Evolutionary conservation across 2,329 filamentous ascomycete genomes (phyloP).

Genomic region (Claviceps quebecensis): DNA sequence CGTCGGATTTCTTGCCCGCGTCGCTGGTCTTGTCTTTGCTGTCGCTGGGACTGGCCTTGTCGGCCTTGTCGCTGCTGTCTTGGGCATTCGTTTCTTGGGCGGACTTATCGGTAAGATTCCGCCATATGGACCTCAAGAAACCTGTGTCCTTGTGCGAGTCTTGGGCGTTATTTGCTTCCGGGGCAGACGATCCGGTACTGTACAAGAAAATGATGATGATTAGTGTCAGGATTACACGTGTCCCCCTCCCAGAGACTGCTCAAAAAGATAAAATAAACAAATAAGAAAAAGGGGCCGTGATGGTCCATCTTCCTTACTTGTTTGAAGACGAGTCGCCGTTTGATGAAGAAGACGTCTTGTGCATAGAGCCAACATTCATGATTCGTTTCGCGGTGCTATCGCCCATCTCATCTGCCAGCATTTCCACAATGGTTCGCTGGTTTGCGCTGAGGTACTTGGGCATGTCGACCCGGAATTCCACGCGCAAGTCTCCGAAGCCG

Average conservation of each 20-base stretch:
- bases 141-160: conserved; percentile 63
- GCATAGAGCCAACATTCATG: conserved; percentile 55
- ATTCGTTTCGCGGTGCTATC: conserved; percentile 84
- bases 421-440: conserved; percentile 84
- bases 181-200: conserved; percentile 11
- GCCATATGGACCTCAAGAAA: conserved; percentile 87
- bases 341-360: not conserved
- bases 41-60: conserved; percentile 8
- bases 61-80: conserved; percentile 13
- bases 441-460: conserved; percentile 87
- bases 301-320: conserved; percentile 3
- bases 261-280: not conserved
- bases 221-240: not conserved
- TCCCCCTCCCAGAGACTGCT: not conserved
- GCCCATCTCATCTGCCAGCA: conserved; percentile 90
- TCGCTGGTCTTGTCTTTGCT: conserved; percentile 8
- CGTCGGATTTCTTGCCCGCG: conserved; percentile 21
- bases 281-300: not conserved
- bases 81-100: conserved; percentile 30
- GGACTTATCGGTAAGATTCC: conserved; percentile 70
- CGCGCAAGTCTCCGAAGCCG: conserved; percentile 66
- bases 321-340: not conserved
- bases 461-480: conserved; percentile 92
- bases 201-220: not conserved
- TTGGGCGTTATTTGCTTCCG: conserved; percentile 13